These are phyloP conservation scores for Licmophora abbreviata DNA, from an alignment of 108 stramenopile genomes.

Conservation along the genomic window DNA sequence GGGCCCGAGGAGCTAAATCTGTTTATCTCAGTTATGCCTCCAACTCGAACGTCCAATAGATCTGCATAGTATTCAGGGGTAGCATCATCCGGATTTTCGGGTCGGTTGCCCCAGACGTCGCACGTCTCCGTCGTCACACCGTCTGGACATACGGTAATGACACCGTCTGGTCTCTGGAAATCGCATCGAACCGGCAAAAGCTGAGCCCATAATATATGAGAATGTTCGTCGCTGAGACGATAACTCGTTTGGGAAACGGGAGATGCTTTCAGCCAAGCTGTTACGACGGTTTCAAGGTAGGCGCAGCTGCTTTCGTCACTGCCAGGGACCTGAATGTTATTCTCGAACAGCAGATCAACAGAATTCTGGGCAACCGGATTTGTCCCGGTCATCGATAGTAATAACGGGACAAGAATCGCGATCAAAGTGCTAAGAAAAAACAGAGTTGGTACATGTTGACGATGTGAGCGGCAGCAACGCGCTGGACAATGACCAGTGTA, in stretches of 20 bases:
- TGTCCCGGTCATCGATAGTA: slow-evolving; percentile 18
- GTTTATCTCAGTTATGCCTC: slow-evolving; percentile 15
- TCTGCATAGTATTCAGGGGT: slow-evolving; percentile 18
- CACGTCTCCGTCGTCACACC: background rate
- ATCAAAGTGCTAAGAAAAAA: slow-evolving; percentile 19
- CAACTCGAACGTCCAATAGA: slow-evolving; percentile 9
- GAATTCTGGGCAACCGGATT: slow-evolving; percentile 28
- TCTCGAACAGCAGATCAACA: slow-evolving; percentile 49
- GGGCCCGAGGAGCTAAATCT: no score
- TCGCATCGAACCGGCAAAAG: slow-evolving; percentile 53
- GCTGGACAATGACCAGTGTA: background rate
- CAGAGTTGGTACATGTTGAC: background rate
- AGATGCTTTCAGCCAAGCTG: slow-evolving; percentile 34
- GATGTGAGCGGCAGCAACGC: slow-evolving; percentile 1
- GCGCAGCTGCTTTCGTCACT: slow-evolving; percentile 38
- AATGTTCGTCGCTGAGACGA: background rate
- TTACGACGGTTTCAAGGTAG: slow-evolving; percentile 36
- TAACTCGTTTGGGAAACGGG: slow-evolving; percentile 8
- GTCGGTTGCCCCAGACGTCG: slow-evolving; percentile 13
- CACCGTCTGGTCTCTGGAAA: slow-evolving; percentile 34
- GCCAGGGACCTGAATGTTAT: slow-evolving; percentile 34
- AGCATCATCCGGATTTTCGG: slow-evolving; percentile 4
- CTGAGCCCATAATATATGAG: slow-evolving; percentile 45
- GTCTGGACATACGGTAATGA: slow-evolving; percentile 25
- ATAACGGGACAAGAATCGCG: slow-evolving; percentile 34